phyloP scores from a whole-genome alignment of 1,139 yeast species.

The Hanseniaspora uvarum region DNA sequence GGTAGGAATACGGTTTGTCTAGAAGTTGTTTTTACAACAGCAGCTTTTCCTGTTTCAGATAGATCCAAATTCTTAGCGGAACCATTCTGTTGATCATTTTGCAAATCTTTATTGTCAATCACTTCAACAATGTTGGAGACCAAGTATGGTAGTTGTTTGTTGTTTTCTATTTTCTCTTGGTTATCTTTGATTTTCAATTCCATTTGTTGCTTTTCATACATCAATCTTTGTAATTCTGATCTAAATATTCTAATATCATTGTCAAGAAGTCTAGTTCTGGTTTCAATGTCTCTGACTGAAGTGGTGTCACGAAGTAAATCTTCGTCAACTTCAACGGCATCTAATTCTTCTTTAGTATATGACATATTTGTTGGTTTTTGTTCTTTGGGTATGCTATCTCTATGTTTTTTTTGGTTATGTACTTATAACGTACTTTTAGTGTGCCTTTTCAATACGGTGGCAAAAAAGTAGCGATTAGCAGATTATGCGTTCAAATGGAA shows the following conservation, averaged over 20 bases:
- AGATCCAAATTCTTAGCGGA: slow-evolving; percentile 73
- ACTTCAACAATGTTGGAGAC: slow-evolving; percentile 98
- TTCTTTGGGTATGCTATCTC: no score
- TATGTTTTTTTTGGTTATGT: neutral
- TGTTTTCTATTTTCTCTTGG: slow-evolving; percentile 90
- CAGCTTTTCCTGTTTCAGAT: slow-evolving; percentile 88
- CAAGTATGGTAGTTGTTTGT: slow-evolving; percentile 87
- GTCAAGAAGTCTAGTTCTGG: slow-evolving; percentile 78
- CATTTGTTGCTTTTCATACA: slow-evolving; percentile 90
- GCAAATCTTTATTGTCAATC: slow-evolving; percentile 46
- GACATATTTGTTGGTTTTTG: slow-evolving; percentile 37
- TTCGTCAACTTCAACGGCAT: slow-evolving; percentile 46
- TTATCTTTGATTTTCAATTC: slow-evolving; percentile 89
- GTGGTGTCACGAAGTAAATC: slow-evolving; percentile 33
- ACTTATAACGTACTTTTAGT: slow-evolving; percentile 17
- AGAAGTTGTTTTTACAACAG: slow-evolving; percentile 93
- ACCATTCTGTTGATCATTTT: slow-evolving; percentile 63
- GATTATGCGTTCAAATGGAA: neutral
- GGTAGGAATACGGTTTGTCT: slow-evolving; percentile 96
- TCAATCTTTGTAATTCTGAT: slow-evolving; percentile 79
- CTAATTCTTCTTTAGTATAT: slow-evolving; percentile 64
- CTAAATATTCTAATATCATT: slow-evolving; percentile 94
- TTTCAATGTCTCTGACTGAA: slow-evolving; percentile 72
- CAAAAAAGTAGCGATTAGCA: neutral
- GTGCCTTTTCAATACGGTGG: neutral